Evolutionary conservation across 2,329 filamentous ascomycete species (phyloP), one percentile per base, ranked within the genome.

Genomic region (Microascus cirrosus): DNA sequence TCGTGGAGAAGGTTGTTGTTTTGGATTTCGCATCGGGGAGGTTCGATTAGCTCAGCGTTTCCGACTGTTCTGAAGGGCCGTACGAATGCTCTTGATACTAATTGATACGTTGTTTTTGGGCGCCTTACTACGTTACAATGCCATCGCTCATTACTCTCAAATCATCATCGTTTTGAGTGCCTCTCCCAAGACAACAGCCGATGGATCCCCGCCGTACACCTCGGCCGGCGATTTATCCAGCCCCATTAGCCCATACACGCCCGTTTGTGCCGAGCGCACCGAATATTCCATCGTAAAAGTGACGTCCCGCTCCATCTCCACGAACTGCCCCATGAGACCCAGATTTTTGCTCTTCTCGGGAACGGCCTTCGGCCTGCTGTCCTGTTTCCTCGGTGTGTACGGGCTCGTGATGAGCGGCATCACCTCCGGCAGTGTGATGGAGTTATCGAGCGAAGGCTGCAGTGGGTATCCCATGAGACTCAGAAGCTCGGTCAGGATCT

Each of bases 11-110:
- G 65, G 76, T 76, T 2, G 74, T 77, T 59, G 81, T 86, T 0
- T 66, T 87, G 2, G 84, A 87, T 66, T 88, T 85, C 69, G 71
- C 69, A 53, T 48, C 73, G 76, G 11, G 81, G 80, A 0, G 73
- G 28, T 39, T 73, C 0, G 71, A 61, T 52, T 65, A 56, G 45
- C 32, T 68, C 5, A 8, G 36, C 36, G n/a, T n/a, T 45, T 13
- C 18, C 13, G 8, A 18, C n/a, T 18, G 15, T 45, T n/a, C n/a
- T 45, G 13, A 7, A 18, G 2, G 3, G 11, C 4, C 36, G 7
- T 45, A 7, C 7, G 18, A n/a, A n/a, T 45, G 18, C 28, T 32
- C 4, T 4, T 32, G 28, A 32, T 45, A n/a, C 15, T n/a, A 15
- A 45, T 45, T 13, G 13, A 45, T n/a, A 15, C n/a, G 11, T n/a